These are phyloP conservation scores for Solanum aculeatissimum DNA, from an alignment of 305 asterid genomes.

Conservation along the genomic window DNA sequence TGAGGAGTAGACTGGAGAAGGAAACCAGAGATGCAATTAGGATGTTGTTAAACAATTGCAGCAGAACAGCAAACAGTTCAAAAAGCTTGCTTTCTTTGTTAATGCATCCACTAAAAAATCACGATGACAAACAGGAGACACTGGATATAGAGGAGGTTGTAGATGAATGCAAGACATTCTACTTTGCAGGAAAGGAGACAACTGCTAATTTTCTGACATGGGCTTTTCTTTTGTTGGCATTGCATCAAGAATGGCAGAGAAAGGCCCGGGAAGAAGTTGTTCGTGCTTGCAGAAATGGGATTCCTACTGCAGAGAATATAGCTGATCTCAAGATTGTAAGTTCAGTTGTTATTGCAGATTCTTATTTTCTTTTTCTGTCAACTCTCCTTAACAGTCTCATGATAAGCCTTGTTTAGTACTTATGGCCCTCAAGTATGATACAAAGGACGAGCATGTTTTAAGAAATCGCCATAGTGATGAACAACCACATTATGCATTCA, in stretches of 20 bases:
- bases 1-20: constrained; percentile 26
- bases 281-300: constrained; percentile 14
- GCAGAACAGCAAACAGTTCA: constrained; percentile 6
- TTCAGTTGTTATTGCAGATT: not conserved
- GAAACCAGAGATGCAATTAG: constrained; percentile 28
- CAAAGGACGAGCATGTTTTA: not conserved
- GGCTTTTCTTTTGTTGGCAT: constrained; percentile 59
- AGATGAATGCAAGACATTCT: constrained; percentile 45
- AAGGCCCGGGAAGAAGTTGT: constrained; percentile 59
- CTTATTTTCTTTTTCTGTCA: not conserved
- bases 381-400: not conserved
- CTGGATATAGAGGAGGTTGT: constrained; percentile 19
- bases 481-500: not conserved
- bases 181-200: constrained; percentile 49
- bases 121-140: constrained; percentile 17
- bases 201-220: constrained; percentile 51
- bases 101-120: constrained; percentile 16
- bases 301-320: constrained; percentile 39
- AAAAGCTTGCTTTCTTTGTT: constrained; percentile 17
- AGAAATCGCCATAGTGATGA: not conserved
- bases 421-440: not conserved
- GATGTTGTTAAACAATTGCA: constrained; percentile 13
- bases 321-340: constrained; percentile 39
- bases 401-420: not conserved
- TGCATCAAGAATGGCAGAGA: constrained; percentile 69